Conservation (phyloP, 768 basidiomycete genomes). For the Hericium rajendrae region DNA sequence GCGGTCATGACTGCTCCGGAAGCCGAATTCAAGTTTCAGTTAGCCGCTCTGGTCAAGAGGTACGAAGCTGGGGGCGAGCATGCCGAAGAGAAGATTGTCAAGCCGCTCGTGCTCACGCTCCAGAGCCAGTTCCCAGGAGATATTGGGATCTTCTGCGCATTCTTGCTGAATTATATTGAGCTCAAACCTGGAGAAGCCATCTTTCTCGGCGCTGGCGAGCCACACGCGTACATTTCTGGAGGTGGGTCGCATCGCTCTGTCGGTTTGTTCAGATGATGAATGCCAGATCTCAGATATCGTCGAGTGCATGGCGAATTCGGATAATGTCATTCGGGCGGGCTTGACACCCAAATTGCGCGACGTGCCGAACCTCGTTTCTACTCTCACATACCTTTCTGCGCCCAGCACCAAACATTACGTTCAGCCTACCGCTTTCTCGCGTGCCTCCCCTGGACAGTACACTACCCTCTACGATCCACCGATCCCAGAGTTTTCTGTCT, state of each 20-base stretch:
- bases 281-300: slow-evolving; percentile 64
- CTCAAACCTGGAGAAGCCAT: slow-evolving; percentile 82
- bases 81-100: slow-evolving; percentile 35
- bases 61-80: slow-evolving; percentile 40
- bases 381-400: slow-evolving; percentile 77
- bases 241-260: slow-evolving; percentile 38
- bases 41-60: slow-evolving; percentile 48
- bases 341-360: slow-evolving; percentile 96
- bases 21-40: slow-evolving; percentile 38
- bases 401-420: slow-evolving; percentile 64
- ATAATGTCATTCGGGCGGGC: slow-evolving; percentile 98
- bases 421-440: slow-evolving; percentile 39
- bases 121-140: slow-evolving; percentile 81
- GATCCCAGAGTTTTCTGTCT: slow-evolving; percentile 86
- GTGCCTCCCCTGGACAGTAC: slow-evolving; percentile 9
- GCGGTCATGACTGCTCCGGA: slow-evolving; percentile 77
- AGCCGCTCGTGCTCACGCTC: slow-evolving; percentile 53
- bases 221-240: slow-evolving; percentile 92
- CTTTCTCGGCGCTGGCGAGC: slow-evolving; percentile 92
- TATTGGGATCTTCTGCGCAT: slow-evolving; percentile 87
- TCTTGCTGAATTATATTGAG: slow-evolving; percentile 78
- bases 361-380: slow-evolving; percentile 78
- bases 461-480: slow-evolving; percentile 80
- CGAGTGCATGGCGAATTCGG: slow-evolving; percentile 98
- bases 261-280: neutral